Evolutionary conservation across 371 early-diverging fungal genomes (phyloP).

Genomic region (Mucor indicus): DNA sequence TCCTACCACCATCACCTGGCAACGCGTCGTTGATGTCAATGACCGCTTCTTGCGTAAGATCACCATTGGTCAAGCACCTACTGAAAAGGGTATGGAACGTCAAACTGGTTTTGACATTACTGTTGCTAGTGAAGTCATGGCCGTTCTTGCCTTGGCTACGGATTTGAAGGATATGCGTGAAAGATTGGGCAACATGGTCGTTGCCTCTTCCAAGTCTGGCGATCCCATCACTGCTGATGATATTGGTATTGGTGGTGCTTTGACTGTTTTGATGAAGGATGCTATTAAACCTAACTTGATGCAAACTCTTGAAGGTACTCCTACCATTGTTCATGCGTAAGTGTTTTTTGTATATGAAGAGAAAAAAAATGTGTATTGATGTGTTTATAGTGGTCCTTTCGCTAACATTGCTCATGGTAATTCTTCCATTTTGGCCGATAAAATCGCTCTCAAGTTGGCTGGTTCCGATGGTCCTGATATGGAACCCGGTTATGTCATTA

Average conservation of each 20-base stretch:
- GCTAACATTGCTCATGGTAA: conserved; percentile 98
- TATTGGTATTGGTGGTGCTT: conserved; percentile 91
- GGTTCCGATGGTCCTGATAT: conserved; percentile 62
- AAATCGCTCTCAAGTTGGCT: conserved; percentile 89
- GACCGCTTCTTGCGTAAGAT: conserved; percentile 92
- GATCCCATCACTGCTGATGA: conserved; percentile 93
- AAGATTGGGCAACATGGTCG: conserved; percentile 92
- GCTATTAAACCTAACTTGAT: conserved; percentile 96
- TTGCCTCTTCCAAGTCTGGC: conserved; percentile 79
- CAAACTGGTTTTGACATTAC: conserved; percentile 94
- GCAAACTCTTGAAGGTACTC: conserved; percentile 97
- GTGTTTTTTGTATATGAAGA: not conserved
- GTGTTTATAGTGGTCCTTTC: conserved; percentile 72
- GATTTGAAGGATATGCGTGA: conserved; percentile 88
- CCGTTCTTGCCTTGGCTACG: conserved; percentile 90
- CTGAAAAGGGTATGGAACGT: conserved; percentile 84
- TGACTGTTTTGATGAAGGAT: conserved; percentile 96
- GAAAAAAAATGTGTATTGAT: not conserved
- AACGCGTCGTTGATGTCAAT: conserved; percentile 92
- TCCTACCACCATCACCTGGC: conserved; percentile 91
- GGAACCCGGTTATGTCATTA: conserved; percentile 88
- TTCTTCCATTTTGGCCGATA: conserved; percentile 90
- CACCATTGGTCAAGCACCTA: conserved; percentile 82
- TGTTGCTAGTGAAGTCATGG: conserved; percentile 97
- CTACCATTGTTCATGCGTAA: conserved; percentile 92